Base-by-base conservation (phyloP, 495 filamentous ascomycete species). In the Articulospora tetracladia region DNA sequence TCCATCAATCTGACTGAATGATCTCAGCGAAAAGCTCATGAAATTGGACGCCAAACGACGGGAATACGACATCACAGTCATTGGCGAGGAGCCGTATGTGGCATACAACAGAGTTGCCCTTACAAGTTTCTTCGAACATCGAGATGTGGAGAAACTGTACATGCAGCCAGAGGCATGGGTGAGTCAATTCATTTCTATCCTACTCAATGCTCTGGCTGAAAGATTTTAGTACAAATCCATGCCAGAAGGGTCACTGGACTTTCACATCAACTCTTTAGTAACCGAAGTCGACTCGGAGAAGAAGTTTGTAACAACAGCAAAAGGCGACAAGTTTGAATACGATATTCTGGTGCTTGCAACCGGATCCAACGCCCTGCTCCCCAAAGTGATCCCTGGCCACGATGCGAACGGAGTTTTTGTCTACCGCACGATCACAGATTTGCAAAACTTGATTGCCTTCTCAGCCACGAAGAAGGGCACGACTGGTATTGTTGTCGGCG, bases 61-160 rank as follows among this genome's bases (percentile, higher is more conserved):
- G 28, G 86, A 91, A 72, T 97, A 90, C 70, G 86, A 95, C 68
- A 84, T 98, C 48, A 77, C 92, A 12, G 93, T 97, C 32, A 90
- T 98, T 69, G 93, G 93, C 68, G 93, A 98, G 68, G 93, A 98
- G 69, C 76, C 88, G 0, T 88, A 98, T 74, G 74, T 97, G 60
- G 93, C 93, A 1, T 98, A 98, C 73, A 98, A 98, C 68, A 88
- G 93, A 51, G 93, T 98, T 22, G 93, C 93, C n/a, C 79, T 98
- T 36, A 96, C 92, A 7, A 89, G 85, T 39, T 98, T 92, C 76
- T 98, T 98, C 67, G 86, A 91, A 66, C 92, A 97, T 73, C 83
- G 93, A 59, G 84, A 91, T 61, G 88, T 95, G 17, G 91, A 96
- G 73, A 91, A 94, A 66, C 70, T 98, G 41, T 97, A 97, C 65